Conservation (phyloP, 2,329 filamentous ascomycete genomes). For the Stenocarpella maydis region DNA sequence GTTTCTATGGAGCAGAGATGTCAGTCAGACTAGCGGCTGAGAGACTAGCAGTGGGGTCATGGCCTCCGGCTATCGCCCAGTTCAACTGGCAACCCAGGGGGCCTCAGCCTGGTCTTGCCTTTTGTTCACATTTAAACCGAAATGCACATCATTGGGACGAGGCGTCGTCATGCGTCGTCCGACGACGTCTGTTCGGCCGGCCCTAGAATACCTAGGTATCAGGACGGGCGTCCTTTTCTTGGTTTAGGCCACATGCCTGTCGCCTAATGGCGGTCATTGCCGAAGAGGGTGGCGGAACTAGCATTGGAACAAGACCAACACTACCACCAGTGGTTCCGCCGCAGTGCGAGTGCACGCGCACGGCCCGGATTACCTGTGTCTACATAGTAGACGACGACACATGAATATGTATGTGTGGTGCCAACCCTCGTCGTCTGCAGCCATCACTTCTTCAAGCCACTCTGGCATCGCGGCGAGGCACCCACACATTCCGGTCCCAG, state of each 20-base stretch:
- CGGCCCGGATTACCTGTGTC: not conserved
- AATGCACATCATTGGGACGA: not conserved
- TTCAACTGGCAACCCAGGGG: not conserved
- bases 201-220: not conserved
- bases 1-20: not conserved
- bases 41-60: not conserved
- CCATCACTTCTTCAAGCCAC: slow-evolving; percentile 2
- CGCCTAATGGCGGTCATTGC: not conserved
- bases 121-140: no score
- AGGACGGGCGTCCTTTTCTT: not conserved
- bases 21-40: not conserved
- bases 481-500: not conserved
- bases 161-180: not conserved
- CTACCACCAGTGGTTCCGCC: not conserved
- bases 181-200: not conserved
- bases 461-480: slow-evolving; percentile 6
- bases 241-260: not conserved
- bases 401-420: not conserved
- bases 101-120: not conserved
- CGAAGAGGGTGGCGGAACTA: not conserved
- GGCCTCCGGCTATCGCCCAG: not conserved
- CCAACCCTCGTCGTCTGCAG: not conserved
- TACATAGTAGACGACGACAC: not conserved
- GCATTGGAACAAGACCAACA: not conserved
- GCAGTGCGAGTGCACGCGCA: not conserved